Percentiles rank a stretch among this genome's conserved stretches.
These are phyloP conservation scores for Moesziomyces antarcticus DNA, from an alignment of 1,284 basidiomycete genomes.

Conservation along the genomic window DNA sequence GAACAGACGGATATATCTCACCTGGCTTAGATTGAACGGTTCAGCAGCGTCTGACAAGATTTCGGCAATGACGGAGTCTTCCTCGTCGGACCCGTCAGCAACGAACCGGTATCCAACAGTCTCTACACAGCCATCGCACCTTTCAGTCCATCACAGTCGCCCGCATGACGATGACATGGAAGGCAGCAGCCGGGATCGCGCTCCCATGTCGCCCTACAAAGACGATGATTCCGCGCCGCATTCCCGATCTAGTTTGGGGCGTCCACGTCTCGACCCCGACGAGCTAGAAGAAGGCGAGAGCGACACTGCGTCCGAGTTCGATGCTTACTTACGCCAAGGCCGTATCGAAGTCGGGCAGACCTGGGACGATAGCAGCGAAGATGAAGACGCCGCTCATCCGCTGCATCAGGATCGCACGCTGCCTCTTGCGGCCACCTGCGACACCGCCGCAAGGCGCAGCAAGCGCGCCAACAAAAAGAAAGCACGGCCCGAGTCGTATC, in stretches of 20 bases:
- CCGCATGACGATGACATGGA: not conserved
- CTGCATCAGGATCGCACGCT: slow-evolving; percentile 27
- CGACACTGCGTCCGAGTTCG: slow-evolving; percentile 39
- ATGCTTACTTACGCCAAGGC: slow-evolving; percentile 36
- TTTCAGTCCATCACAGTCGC: slow-evolving; percentile 9
- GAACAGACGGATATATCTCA: too few species aligned
- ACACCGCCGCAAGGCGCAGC: slow-evolving; percentile 6
- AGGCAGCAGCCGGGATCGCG: not conserved
- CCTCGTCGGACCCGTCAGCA: not conserved
- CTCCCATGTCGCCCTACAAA: not conserved
- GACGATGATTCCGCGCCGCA: not conserved
- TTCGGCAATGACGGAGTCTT: slow-evolving; percentile 7
- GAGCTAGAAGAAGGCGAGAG: slow-evolving; percentile 50
- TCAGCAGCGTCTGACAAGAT: too few species aligned
- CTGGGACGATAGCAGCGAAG: slow-evolving; percentile 56
- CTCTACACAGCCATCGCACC: slow-evolving; percentile 22
- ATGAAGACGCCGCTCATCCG: slow-evolving; percentile 22
- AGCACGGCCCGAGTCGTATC: slow-evolving; percentile 19
- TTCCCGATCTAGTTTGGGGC: slow-evolving; percentile 1
- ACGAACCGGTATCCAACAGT: slow-evolving; percentile 11
- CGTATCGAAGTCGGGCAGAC: slow-evolving; percentile 43
- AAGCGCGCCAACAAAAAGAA: slow-evolving; percentile 3
- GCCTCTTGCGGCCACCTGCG: slow-evolving; percentile 27
- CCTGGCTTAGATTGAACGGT: not conserved
- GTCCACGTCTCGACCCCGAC: slow-evolving; percentile 12